Evolutionary conservation across 148 eudicot genomes (phyloP).

Genomic region (Rhododendron simsii): DNA sequence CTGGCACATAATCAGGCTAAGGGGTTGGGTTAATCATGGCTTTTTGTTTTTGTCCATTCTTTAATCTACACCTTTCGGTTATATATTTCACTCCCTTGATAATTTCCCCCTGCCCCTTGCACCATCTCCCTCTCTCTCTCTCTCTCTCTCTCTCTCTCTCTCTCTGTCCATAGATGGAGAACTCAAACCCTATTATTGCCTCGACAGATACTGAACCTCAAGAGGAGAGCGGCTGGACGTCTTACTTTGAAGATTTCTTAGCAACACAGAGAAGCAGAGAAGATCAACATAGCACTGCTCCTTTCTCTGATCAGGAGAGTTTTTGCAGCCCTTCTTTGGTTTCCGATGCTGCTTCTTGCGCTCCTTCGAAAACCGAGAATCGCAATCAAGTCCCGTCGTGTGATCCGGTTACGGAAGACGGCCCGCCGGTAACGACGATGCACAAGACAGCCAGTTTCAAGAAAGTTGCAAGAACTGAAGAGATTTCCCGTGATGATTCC

Average conservation of each 20-base stretch:
- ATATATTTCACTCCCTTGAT: neutral
- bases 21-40: neutral
- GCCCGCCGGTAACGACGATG: neutral
- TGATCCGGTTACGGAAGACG: neutral
- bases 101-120: neutral
- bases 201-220: neutral
- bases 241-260: slow-evolving; percentile 54
- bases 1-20: too few species aligned
- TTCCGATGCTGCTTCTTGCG: slow-evolving; percentile 68
- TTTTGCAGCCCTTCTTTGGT: slow-evolving; percentile 37
- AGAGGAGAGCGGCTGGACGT: slow-evolving; percentile 76
- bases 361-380: slow-evolving; percentile 28
- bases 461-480: slow-evolving; percentile 25
- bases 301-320: slow-evolving; percentile 1
- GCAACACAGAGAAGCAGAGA: slow-evolving; percentile 8
- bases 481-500: slow-evolving; percentile 46
- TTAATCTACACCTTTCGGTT: neutral
- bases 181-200: neutral
- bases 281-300: neutral
- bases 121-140: neutral
- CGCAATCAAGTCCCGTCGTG: neutral
- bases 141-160: slow-evolving; percentile 3
- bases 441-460: slow-evolving; percentile 38
- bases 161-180: slow-evolving; percentile 21
- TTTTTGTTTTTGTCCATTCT: slow-evolving; percentile 3